phyloP scores from a whole-genome alignment of 306 rosid genomes.

The Cicer judaicum region DNA sequence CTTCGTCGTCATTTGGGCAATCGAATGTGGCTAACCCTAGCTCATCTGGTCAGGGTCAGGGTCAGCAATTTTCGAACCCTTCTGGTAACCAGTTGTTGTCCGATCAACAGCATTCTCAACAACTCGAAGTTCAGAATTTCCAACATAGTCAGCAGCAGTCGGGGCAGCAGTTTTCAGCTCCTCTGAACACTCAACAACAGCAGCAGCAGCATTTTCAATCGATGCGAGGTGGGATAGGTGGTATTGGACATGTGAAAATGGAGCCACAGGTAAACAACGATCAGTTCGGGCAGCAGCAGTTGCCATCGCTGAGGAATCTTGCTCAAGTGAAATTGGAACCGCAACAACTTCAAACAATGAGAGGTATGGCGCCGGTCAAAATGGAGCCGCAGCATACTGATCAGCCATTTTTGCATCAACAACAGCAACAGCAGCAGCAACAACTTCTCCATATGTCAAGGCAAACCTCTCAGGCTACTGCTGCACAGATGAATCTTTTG shows the following conservation, averaged over 20 bases:
- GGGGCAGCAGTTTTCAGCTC: slow-evolving; percentile 75
- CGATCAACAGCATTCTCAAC: slow-evolving; percentile 86
- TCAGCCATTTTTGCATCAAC: slow-evolving; percentile 79
- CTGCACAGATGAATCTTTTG: slow-evolving; percentile 77
- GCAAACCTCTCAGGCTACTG: slow-evolving; percentile 82
- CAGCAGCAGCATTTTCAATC: slow-evolving; percentile 79
- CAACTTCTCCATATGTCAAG: slow-evolving; percentile 88
- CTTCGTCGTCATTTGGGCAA: slow-evolving; percentile 63
- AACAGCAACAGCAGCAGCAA: slow-evolving; percentile 71
- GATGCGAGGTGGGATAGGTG: slow-evolving; percentile 68
- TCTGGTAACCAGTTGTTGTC: slow-evolving; percentile 69
- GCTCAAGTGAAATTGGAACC: slow-evolving; percentile 78
- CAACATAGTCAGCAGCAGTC: slow-evolving; percentile 84
- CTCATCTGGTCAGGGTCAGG: slow-evolving; percentile 80
- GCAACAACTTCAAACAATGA: slow-evolving; percentile 69
- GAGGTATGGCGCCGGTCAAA: slow-evolving; percentile 69
- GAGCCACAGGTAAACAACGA: slow-evolving; percentile 79
- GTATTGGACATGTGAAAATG: slow-evolving; percentile 75
- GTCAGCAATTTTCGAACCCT: slow-evolving; percentile 75
- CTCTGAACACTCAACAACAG: slow-evolving; percentile 67
- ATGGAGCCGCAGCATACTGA: slow-evolving; percentile 77
- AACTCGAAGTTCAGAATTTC: slow-evolving; percentile 71
- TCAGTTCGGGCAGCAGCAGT: slow-evolving; percentile 78
- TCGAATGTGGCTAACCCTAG: slow-evolving; percentile 73
- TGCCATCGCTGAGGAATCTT: slow-evolving; percentile 70